These are phyloP conservation scores for Pouteria campechiana DNA, from an alignment of 179 eudicot species.

Conservation along the genomic window DNA sequence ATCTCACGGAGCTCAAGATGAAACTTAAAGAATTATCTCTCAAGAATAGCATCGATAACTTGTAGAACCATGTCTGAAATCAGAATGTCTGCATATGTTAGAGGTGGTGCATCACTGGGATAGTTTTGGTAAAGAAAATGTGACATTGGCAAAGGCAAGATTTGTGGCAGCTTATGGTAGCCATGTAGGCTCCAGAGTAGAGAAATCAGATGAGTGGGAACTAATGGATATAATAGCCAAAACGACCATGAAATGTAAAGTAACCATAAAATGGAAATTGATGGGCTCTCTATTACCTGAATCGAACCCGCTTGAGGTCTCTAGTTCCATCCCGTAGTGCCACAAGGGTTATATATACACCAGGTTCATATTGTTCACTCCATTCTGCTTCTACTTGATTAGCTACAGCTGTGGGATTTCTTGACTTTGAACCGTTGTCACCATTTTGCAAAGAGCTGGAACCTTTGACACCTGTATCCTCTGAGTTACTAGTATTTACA, in stretches of 20 bases:
- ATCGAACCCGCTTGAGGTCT: conserved; percentile 97
- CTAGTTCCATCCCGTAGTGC: conserved; percentile 91
- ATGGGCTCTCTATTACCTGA: conserved; percentile 80
- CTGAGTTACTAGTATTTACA: conserved; percentile 30
- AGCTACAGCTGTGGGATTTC: conserved; percentile 21
- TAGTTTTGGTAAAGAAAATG: no score
- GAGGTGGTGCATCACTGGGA: no score
- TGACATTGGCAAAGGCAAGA: no score
- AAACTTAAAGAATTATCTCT: no score
- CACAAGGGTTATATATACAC: conserved; percentile 88
- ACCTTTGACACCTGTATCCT: conserved; percentile 25
- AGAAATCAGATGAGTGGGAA: neutral
- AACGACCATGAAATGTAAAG: no score
- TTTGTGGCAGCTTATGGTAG: no score
- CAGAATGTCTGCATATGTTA: no score
- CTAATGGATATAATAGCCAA: neutral
- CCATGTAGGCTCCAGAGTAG: no score
- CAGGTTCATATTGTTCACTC: conserved; percentile 98
- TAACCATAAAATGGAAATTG: no score
- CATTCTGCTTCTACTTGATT: conserved; percentile 88
- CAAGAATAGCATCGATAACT: no score
- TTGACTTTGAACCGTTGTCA: conserved; percentile 33
- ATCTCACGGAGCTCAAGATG: no score
- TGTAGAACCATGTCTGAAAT: no score
- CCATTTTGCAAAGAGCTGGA: conserved; percentile 37